Evolutionary conservation across 2,329 filamentous ascomycete species (phyloP).

Genomic region (Pezicula rhizophila): DNA sequence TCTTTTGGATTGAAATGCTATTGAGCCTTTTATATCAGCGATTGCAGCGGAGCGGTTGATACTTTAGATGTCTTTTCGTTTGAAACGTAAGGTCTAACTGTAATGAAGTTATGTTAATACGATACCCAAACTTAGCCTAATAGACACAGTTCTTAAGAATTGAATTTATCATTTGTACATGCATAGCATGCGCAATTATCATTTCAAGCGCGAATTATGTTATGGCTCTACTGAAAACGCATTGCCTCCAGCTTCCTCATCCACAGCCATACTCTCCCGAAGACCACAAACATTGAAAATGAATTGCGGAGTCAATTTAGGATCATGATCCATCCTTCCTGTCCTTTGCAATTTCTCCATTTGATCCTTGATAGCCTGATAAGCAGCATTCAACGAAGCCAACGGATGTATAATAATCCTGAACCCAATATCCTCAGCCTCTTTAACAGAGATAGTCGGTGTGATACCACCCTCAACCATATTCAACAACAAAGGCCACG

Average conservation of each 20-base stretch:
- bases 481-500: slow-evolving; percentile 47
- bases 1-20: no score
- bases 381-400: background rate
- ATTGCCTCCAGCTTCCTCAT: slow-evolving; percentile 4
- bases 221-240: background rate
- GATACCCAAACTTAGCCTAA: no score
- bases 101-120: no score
- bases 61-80: no score
- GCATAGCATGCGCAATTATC: background rate
- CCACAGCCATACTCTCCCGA: slow-evolving; percentile 3
- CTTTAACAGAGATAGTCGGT: slow-evolving; percentile 43
- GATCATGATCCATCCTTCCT: background rate
- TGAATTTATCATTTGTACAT: no score
- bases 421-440: slow-evolving; percentile 50
- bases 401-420: slow-evolving; percentile 42
- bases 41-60: no score
- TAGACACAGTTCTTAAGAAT: no score
- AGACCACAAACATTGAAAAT: slow-evolving; percentile 7
- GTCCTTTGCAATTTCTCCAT: slow-evolving; percentile 1
- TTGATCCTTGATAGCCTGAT: slow-evolving; percentile 1
- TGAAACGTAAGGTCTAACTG: no score
- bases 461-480: slow-evolving; percentile 50
- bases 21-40: no score
- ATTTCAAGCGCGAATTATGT: background rate
- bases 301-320: slow-evolving; percentile 1